A percentile compares a stretch with the other conserved stretches of the same genome.
Evolutionary conservation across 1,284 basidiomycete species (phyloP).

Genomic region (Heterobasidion parviporum): DNA sequence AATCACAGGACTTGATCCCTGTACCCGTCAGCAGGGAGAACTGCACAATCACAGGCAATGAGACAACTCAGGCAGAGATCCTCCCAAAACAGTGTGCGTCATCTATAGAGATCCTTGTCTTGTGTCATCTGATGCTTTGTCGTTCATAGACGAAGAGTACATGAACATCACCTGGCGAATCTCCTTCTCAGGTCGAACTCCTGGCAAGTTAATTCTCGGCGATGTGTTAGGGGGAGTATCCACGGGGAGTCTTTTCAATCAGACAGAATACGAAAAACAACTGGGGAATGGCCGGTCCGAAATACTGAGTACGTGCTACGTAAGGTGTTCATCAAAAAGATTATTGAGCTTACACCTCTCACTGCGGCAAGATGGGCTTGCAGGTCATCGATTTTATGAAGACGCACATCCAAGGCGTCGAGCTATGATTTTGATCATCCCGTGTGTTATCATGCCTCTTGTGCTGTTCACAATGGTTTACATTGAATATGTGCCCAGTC

Average conservation of each 20-base stretch:
- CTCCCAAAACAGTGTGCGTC: too few relatives aligned
- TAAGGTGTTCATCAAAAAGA: too few relatives aligned
- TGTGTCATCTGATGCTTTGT: neutral
- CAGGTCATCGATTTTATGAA: neutral
- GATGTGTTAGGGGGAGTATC: too few relatives aligned
- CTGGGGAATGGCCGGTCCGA: neutral
- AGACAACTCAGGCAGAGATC: neutral
- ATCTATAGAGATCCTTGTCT: too few relatives aligned
- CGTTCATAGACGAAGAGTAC: neutral
- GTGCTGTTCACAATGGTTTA: neutral
- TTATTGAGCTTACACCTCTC: neutral
- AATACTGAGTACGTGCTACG: neutral
- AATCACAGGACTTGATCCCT: neutral
- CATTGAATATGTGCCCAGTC: neutral
- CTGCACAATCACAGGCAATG: neutral
- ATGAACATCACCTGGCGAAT: neutral
- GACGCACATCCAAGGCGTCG: neutral
- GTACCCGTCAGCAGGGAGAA: neutral
- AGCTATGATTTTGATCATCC: neutral
- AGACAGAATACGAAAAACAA: neutral
- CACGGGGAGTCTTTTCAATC: neutral
- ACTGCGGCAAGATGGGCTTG: neutral
- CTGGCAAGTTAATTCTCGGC: too few relatives aligned
- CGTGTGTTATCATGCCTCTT: neutral
- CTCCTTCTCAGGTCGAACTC: neutral